A percentile compares a stretch with the other conserved stretches of the same genome.
These are phyloP conservation scores for Plenodomus lindquistii DNA, from an alignment of 2,329 filamentous ascomycete genomes.

Conservation along the genomic window DNA sequence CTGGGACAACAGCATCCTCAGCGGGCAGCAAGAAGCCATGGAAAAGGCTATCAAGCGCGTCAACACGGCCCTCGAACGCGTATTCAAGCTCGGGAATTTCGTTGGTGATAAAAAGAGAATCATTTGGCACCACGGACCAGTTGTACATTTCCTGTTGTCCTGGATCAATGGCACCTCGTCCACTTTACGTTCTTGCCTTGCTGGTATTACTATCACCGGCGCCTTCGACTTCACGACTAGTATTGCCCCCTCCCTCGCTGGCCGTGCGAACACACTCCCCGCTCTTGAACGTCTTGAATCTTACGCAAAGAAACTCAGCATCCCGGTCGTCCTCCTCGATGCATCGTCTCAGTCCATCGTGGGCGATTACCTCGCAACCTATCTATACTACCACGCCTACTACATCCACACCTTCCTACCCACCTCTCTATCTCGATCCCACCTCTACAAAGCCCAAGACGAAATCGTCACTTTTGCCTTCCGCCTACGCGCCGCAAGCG, in stretches of 20 bases:
- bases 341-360: conserved; percentile 24
- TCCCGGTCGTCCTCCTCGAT: conserved; percentile 37
- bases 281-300: conserved; percentile 29
- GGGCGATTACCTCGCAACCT: conserved; percentile 23
- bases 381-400: conserved; percentile 39
- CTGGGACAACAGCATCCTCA: conserved; percentile 20
- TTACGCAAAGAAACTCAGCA: conserved; percentile 27
- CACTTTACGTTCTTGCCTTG: conserved; percentile 22
- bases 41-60: conserved; percentile 28
- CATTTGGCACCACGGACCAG: conserved; percentile 41
- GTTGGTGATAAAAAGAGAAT: conserved; percentile 19
- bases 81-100: conserved; percentile 17
- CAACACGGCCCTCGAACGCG: conserved; percentile 25
- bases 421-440: conserved; percentile 14
- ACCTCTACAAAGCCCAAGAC: conserved; percentile 33
- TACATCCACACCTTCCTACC: conserved; percentile 38
- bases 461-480: conserved; percentile 34
- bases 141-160: conserved; percentile 29
- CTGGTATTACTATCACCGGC: conserved; percentile 29
- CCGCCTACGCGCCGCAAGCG: conserved; percentile 27
- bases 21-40: conserved; percentile 12
- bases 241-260: conserved; percentile 25
- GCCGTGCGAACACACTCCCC: conserved; percentile 22
- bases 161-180: conserved; percentile 36
- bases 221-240: conserved; percentile 21